These are phyloP conservation scores for Fragaria vesca DNA, from an alignment of 306 rosid species.

Conservation along the genomic window DNA sequence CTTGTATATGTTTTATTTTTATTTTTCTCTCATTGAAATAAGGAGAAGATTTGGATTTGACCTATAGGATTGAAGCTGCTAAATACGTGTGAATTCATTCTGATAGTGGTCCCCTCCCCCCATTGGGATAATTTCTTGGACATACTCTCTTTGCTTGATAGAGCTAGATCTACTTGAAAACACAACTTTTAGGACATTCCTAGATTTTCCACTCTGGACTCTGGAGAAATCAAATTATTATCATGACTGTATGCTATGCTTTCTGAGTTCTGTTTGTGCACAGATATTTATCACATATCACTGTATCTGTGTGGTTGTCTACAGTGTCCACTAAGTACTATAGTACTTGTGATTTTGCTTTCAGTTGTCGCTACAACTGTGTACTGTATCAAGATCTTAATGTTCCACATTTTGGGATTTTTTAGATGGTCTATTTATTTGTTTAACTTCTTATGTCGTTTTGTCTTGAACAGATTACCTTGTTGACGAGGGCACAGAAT, in stretches of 20 bases:
- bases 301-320: not conserved
- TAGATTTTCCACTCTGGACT: not conserved
- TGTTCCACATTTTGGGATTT: slow-evolving; percentile 12
- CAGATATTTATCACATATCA: not conserved
- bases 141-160: not conserved
- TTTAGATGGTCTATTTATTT: not conserved
- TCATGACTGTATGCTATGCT: not conserved
- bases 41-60: not conserved
- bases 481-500: slow-evolving; percentile 97
- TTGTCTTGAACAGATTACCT: slow-evolving; percentile 77
- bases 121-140: not conserved
- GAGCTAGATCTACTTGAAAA: not conserved
- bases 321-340: not conserved
- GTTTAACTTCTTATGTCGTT: slow-evolving; percentile 22
- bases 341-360: not conserved
- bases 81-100: not conserved
- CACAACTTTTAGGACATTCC: not conserved
- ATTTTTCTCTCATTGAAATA: not conserved
- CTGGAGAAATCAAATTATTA: not conserved
- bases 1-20: not conserved
- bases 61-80: not conserved
- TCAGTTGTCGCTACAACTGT: not conserved
- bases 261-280: not conserved
- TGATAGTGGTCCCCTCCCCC: not conserved
- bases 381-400: slow-evolving; percentile 1